Evolutionary conservation across 2,329 filamentous ascomycete species (phyloP).

Genomic region (Diaporthe sp.): DNA sequence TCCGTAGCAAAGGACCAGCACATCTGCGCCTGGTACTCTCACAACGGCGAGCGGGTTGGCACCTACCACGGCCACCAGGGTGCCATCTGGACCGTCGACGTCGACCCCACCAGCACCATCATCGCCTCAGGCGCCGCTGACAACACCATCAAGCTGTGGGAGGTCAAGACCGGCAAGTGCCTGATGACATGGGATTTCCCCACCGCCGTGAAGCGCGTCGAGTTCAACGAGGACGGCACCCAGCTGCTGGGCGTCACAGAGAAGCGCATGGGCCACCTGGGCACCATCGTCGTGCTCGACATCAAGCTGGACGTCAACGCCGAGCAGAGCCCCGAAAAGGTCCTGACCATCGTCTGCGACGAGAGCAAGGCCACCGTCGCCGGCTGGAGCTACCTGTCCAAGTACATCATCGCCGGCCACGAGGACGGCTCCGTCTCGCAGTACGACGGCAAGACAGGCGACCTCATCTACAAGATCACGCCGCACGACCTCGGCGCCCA

Average conservation of each 20-base stretch:
- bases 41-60: slow-evolving; percentile 97
- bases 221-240: slow-evolving; percentile 94
- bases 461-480: slow-evolving; percentile 82
- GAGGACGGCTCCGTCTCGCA: slow-evolving; percentile 93
- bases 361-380: slow-evolving; percentile 98
- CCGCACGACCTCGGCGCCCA: slow-evolving; percentile 85
- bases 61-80: slow-evolving; percentile 97
- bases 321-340: slow-evolving; percentile 85
- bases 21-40: slow-evolving; percentile 95
- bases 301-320: slow-evolving; percentile 84
- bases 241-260: slow-evolving; percentile 94
- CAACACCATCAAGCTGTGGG: slow-evolving; percentile 98
- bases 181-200: slow-evolving; percentile 98
- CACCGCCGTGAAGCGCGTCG: slow-evolving; percentile 96
- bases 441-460: slow-evolving; percentile 93
- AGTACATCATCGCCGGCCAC: slow-evolving; percentile 97
- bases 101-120: slow-evolving; percentile 90
- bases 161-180: slow-evolving; percentile 90
- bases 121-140: slow-evolving; percentile 96
- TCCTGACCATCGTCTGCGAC: slow-evolving; percentile 89
- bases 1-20: slow-evolving; percentile 96
- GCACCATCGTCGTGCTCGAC: slow-evolving; percentile 92
- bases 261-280: slow-evolving; percentile 97
- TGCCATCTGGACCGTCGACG: slow-evolving; percentile 98
- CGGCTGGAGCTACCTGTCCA: slow-evolving; percentile 92